These are phyloP conservation scores for Cutaneotrichosporon sp. DNA, from an alignment of 1,284 basidiomycete species.

Conservation along the genomic window DNA sequence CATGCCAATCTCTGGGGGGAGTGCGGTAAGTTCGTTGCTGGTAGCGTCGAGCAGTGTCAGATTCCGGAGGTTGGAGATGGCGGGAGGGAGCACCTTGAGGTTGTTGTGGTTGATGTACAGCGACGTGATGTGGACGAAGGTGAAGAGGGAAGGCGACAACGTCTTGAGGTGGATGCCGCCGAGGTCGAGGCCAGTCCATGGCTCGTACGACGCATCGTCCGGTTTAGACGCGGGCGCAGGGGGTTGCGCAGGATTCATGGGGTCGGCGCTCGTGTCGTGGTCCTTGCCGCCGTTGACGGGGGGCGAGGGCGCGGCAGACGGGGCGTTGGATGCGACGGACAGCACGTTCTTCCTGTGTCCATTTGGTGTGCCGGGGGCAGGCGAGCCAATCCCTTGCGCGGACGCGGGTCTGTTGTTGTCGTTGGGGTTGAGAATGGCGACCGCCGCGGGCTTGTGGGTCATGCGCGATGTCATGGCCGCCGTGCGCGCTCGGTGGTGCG, in stretches of 20 bases:
- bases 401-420: conserved; percentile 26
- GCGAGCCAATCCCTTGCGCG: conserved; percentile 9
- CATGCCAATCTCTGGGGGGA: conserved; percentile 91
- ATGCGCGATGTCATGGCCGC: conserved; percentile 60
- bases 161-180: conserved; percentile 93
- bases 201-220: conserved; percentile 43
- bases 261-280: conserved; percentile 27
- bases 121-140: conserved; percentile 88
- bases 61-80: conserved; percentile 81
- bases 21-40: conserved; percentile 74
- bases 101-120: conserved; percentile 98
- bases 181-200: conserved; percentile 94
- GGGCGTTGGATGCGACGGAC: conserved; percentile 33
- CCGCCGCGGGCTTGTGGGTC: conserved; percentile 55
- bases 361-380: conserved; percentile 42
- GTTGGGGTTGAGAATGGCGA: conserved; percentile 56
- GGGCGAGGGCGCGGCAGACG: conserved; percentile 20
- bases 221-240: conserved; percentile 39
- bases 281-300: conserved; percentile 16
- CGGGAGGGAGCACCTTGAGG: conserved; percentile 75
- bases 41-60: conserved; percentile 91
- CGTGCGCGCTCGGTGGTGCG: conserved; percentile 61
- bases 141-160: conserved; percentile 79
- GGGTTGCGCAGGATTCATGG: conserved; percentile 37
- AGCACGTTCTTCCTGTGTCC: conserved; percentile 53